These are phyloP conservation scores for Aspergillus sp. DNA, from an alignment of 2,329 filamentous ascomycete genomes.

Conservation along the genomic window DNA sequence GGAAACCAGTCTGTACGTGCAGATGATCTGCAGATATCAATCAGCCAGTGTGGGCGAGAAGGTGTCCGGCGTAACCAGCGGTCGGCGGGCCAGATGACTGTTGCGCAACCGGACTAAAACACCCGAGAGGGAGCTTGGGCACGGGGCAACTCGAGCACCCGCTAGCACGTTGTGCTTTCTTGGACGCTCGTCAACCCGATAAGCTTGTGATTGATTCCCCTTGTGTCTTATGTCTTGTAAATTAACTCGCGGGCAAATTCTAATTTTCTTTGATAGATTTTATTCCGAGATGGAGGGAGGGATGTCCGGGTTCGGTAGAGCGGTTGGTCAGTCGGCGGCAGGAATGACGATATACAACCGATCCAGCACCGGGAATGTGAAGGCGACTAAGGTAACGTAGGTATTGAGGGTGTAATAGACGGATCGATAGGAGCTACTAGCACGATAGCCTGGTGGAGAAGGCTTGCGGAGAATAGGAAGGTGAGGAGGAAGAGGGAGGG, in stretches of 20 bases:
- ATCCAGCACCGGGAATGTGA: conserved; percentile 14
- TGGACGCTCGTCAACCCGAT: conserved; percentile 11
- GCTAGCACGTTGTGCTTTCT: conserved; percentile 13
- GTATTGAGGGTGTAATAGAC: background rate
- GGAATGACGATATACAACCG: conserved; percentile 7
- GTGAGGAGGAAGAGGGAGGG: conserved; percentile 2
- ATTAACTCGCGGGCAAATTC: background rate
- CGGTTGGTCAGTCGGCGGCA: conserved; percentile 1
- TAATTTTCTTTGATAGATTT: background rate
- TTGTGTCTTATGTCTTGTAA: background rate
- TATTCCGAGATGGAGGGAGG: background rate
- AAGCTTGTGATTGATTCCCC: conserved; percentile 23
- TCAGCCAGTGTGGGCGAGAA: conserved; percentile 23
- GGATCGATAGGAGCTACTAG: conserved; percentile 4
- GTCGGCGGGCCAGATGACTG: conserved; percentile 36
- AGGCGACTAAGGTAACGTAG: background rate
- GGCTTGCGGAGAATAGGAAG: conserved; percentile 13
- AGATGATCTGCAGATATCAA: conserved; percentile 49
- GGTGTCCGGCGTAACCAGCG: conserved; percentile 15
- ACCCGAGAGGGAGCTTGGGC: conserved; percentile 21
- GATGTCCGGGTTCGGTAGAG: conserved; percentile 1
- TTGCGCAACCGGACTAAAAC: conserved; percentile 22
- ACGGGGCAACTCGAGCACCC: conserved; percentile 15
- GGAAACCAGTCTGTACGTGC: conserved; percentile 42
- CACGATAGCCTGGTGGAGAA: conserved; percentile 8